Base-by-base conservation (phyloP, 805 yeast genomes). In the Saturnispora halmiae region DNA sequence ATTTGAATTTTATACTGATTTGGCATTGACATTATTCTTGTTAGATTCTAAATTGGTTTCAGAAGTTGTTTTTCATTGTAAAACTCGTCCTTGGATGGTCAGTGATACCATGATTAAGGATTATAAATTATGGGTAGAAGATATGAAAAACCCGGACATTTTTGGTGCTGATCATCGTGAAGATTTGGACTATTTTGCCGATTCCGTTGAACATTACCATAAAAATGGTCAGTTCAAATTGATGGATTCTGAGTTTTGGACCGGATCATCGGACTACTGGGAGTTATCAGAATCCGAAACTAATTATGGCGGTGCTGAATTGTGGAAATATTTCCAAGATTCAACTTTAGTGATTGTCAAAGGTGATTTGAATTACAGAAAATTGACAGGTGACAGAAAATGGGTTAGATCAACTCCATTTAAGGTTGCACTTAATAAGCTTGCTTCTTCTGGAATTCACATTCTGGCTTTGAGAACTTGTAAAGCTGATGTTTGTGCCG, bases 361-460 rank as follows among this genome's bases (percentile, higher is more conserved):
- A 64, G 99, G 99, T 43, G 99, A 92, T 55, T 71, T 92, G 63
- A 92, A 92, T 65, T 90, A 94, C 64, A 77, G 99, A 63, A 92
- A 92, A 61, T 65, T 94, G 45, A 82, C 95, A 2, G 95, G 86
- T 38, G 99, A 92, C 55, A 73, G 88, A 60, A 70, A 69, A 51
- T 92, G 99, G 99, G 77, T 77, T 15, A 72, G 81, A 43, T 75
- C 86, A 3, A 84, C 95, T 0, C 71, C 87, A 2, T 94, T 90
- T 65, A 51, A 46, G 4, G 59, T 62, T 0, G 90, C 95, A 4
- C 72, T 90, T 45, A 83, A 82, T 41, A 72, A 75, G 4, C 67
- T 90, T 49, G 81, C 82, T 1, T 49, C 60, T 0, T 70, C 78
- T 24, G 79, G 79, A 7, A 65, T 92, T 41, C 78, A 77, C 13